Base-by-base conservation (phyloP, 768 basidiomycete genomes). In the Cystofilobasidium bisporidii region DNA sequence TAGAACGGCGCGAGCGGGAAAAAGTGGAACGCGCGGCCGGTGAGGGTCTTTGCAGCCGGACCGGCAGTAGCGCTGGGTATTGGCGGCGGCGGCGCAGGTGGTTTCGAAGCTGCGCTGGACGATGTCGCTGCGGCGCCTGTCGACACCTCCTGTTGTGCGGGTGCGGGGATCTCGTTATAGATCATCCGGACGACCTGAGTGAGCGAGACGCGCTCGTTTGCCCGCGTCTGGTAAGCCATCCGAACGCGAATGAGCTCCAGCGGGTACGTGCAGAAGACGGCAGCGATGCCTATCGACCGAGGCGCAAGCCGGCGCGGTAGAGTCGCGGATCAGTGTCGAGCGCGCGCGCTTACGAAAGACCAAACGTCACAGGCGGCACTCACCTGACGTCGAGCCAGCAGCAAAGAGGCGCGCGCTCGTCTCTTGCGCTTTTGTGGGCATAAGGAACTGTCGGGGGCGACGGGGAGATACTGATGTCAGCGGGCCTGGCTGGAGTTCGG, bases 191-290 rank as follows among this genome's bases (percentile, higher is more conserved):
- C 74, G 12, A 78, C 79, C 61, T 84, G 77, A 18, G 78, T 77
- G 43, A 86, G 81, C 22, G 86, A 84, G 1, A 72, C 75, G 15
- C 75, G 74, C 70, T 77, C 77, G 14, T 65, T 80, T 56, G 78
- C 58, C 61, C 69, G 71, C 0, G 89, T 89, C 71, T 87, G 83
- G 75, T 87, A 96, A 0, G 96, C 96, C 83, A 99, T 85, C 64
- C 96, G 88, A 28, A 99, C 96, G 69, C 96, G 87, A 67, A 97
- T 86, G 24, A 99, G 81, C 72, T 99, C 96, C 65, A 99, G 81
- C 1, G 96, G 96, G 78, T 99, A 61, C 18, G 96, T 98, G 75
- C 88, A 84, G 65, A 88, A 83, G 24, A 97, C 91, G 28, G 92
- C 91, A 53, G 85, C 83, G 61, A 87, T 86, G 50, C 94, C 92